Evolutionary conservation across 2,329 filamentous ascomycete genomes (phyloP), one percentile per base, ranked within the genome.

Genomic region (Venturia nashicola): DNA sequence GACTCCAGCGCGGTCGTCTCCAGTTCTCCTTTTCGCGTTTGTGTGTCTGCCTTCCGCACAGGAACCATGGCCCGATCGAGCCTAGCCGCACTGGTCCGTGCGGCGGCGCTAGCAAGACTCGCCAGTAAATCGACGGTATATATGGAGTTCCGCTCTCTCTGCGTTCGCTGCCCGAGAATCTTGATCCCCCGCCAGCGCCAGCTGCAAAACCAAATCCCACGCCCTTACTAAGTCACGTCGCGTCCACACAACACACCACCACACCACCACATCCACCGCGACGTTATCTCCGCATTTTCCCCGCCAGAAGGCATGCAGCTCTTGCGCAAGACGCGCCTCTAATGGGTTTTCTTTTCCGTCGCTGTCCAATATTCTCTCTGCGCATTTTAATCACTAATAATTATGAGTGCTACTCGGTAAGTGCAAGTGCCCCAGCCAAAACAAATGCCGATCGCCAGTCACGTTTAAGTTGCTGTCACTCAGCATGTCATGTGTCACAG

Each of bases 351-450:
- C 14, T 27, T 57, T 57, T 57, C 14, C 14, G 11, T 36, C 11
- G 5, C 46, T 1, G 34, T 7, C 6, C 1, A 39, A 3, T 39
- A 39, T 44, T 23, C 59, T 3, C 11, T 2, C 36, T 42, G 2
- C 27, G 27, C 27, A 27, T 27, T 27, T 60, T 42, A 42, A 60
- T 60, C 34, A 39, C 40, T 27, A 34, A 42, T 60, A 27, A 27
- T 11, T n/a, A 63, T 63, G 61, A 57, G 46, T 44, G 61, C 61
- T 9, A 63, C 61, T 42, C 61, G 61, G 61, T 63, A 34, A 59
- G 61, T 42, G 14, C 42, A 34, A 59, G 61, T 42, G 14, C 42
- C 40, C 20, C 23, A 62, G 43, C 34, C 16, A 42, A 6, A 2
- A 14, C 42, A 20, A 20, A 23, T 14, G 14, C 27, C 32, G 40